Conservation (phyloP, 2,329 filamentous ascomycete species). For the Venturia nashicola region DNA sequence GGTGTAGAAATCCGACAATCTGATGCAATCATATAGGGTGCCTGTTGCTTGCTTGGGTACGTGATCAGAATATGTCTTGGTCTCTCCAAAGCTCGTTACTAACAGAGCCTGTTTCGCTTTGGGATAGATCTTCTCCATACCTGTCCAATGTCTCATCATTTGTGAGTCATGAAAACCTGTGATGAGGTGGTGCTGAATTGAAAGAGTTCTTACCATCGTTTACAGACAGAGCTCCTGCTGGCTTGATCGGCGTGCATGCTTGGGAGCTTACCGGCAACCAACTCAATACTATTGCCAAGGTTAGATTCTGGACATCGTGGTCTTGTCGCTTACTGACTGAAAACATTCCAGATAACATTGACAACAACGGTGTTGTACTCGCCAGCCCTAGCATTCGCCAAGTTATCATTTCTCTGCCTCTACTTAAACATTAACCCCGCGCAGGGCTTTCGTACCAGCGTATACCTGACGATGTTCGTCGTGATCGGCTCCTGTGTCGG, state of each 20-base stretch:
- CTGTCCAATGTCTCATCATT: background rate
- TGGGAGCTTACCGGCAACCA: background rate
- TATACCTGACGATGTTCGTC: conserved; percentile 13
- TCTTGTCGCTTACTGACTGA: background rate
- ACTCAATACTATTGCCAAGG: background rate
- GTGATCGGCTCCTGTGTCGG: conserved; percentile 14
- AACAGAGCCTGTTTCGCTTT: background rate
- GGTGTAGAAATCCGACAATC: background rate
- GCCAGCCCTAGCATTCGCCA: background rate
- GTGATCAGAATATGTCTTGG: background rate
- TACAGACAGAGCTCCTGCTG: background rate
- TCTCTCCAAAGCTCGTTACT: background rate
- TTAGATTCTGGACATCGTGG: background rate
- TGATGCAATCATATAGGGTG: background rate
- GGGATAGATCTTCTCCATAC: background rate
- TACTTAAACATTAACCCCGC: background rate
- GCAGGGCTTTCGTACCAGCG: background rate
- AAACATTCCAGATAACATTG: background rate
- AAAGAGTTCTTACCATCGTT: background rate
- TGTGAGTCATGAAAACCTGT: background rate
- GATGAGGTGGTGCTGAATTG: background rate
- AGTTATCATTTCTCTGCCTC: conserved; percentile 1
- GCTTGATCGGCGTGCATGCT: background rate
- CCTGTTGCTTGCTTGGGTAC: background rate
- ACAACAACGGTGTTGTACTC: conserved; percentile 2